These are phyloP conservation scores for Penicillium frequentans DNA, from an alignment of 2,329 filamentous ascomycete genomes.

Conservation along the genomic window DNA sequence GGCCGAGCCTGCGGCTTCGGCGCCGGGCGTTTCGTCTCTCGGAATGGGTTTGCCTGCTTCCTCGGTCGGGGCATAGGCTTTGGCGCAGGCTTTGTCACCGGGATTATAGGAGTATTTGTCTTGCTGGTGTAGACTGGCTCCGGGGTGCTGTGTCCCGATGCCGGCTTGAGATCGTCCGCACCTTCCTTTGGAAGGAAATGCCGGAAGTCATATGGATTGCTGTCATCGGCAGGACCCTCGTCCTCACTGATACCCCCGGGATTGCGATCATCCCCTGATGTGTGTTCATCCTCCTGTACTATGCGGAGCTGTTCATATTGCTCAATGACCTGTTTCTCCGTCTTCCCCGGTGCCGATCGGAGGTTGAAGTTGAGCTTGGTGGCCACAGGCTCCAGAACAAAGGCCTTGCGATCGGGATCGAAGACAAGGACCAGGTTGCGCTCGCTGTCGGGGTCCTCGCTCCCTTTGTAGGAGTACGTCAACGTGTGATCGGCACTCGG, in stretches of 20 bases:
- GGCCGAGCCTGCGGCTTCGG: constrained; percentile 22
- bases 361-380: constrained; percentile 89
- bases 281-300: constrained; percentile 36
- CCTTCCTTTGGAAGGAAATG: constrained; percentile 49
- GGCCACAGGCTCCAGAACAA: constrained; percentile 78
- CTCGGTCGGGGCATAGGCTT: constrained; percentile 29
- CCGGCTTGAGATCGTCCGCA: constrained; percentile 34
- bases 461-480: constrained; percentile 43
- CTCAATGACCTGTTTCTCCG: constrained; percentile 64
- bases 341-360: constrained; percentile 65
- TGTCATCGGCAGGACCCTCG: constrained; percentile 44
- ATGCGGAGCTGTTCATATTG: constrained; percentile 65
- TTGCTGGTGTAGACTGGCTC: constrained; percentile 36
- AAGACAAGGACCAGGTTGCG: constrained; percentile 64
- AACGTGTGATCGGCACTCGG: constrained; percentile 39
- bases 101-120: constrained; percentile 34
- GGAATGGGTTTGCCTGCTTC: constrained; percentile 35
- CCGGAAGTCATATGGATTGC: constrained; percentile 51
- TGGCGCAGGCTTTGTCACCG: constrained; percentile 27
- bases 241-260: constrained; percentile 36
- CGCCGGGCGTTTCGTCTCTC: constrained; percentile 25
- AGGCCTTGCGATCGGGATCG: constrained; percentile 70
- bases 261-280: constrained; percentile 33
- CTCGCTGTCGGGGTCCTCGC: constrained; percentile 38
- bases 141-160: constrained; percentile 36